phyloP scores from a whole-genome alignment of 1,284 basidiomycete species.

The Earliella scabrosa region DNA sequence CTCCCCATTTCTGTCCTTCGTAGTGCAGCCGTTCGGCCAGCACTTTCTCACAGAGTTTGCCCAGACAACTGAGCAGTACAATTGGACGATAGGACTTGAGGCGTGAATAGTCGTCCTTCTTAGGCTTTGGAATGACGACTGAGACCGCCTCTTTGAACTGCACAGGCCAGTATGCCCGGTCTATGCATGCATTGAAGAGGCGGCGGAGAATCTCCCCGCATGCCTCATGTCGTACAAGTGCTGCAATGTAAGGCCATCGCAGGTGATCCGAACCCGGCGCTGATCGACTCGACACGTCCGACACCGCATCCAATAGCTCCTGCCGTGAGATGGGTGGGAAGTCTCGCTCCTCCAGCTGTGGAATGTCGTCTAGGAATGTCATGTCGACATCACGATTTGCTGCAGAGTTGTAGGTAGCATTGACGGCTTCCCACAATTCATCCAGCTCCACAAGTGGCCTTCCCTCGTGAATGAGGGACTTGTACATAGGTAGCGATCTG shows the following conservation, averaged over 20 bases:
- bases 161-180: neutral
- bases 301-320: slow-evolving; percentile 1
- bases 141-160: slow-evolving; percentile 3
- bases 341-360: neutral
- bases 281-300: neutral
- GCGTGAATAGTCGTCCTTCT: slow-evolving; percentile 6
- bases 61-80: slow-evolving; percentile 1
- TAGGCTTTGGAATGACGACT: no score
- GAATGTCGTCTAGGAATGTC: neutral
- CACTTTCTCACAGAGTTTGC: slow-evolving; percentile 5
- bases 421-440: no score
- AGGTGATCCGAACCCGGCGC: slow-evolving; percentile 17
- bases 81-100: slow-evolving; percentile 5
- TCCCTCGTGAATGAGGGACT: slow-evolving; percentile 6
- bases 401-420: no score
- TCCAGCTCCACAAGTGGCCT: neutral
- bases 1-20: neutral
- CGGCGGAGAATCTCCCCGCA: neutral
- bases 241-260: slow-evolving; percentile 13
- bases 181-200: neutral
- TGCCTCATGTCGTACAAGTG: neutral
- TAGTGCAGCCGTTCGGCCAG: slow-evolving; percentile 2
- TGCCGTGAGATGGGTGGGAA: neutral
- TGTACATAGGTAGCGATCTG: slow-evolving; percentile 9
- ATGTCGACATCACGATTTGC: neutral